A percentile compares a stretch with the other conserved stretches of the same genome.
Conservation (phyloP, 176 grass and related monocot genomes). For the Oryza australiensis region DNA sequence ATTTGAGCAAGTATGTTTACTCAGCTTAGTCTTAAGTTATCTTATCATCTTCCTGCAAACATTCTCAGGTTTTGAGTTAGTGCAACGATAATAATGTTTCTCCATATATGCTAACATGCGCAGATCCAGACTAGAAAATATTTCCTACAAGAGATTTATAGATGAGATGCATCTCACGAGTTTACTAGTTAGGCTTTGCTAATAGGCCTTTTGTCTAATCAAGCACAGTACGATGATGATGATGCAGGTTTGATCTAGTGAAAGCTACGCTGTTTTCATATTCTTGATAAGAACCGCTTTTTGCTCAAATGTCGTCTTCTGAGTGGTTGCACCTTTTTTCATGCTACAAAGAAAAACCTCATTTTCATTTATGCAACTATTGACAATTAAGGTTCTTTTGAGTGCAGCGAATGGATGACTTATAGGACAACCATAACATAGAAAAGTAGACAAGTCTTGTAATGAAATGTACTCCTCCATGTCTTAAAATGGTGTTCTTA, state of each 20-base stretch:
- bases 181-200: not conserved
- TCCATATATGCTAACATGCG: constrained; percentile 15
- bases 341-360: not conserved
- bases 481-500: constrained; percentile 20
- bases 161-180: not conserved
- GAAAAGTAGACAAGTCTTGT: not conserved
- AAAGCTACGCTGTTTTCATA: not conserved
- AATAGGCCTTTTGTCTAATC: constrained; percentile 1
- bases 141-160: not conserved
- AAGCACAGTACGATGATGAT: not conserved
- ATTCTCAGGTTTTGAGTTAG: constrained; percentile 5
- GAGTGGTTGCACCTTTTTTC: not conserved
- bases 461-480: not conserved
- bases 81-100: constrained; percentile 18
- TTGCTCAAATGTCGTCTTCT: not conserved
- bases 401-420: not conserved
- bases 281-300: constrained; percentile 17
- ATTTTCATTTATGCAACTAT: constrained; percentile 11
- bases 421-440: not conserved
- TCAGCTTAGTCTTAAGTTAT: constrained; percentile 2
- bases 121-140: not conserved
- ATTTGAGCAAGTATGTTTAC: constrained; percentile 90
- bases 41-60: not conserved
- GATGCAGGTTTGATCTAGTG: not conserved
- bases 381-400: not conserved